Base-by-base conservation (phyloP, 2,329 filamentous ascomycete species). In the Sclerotinia spermophila region DNA sequence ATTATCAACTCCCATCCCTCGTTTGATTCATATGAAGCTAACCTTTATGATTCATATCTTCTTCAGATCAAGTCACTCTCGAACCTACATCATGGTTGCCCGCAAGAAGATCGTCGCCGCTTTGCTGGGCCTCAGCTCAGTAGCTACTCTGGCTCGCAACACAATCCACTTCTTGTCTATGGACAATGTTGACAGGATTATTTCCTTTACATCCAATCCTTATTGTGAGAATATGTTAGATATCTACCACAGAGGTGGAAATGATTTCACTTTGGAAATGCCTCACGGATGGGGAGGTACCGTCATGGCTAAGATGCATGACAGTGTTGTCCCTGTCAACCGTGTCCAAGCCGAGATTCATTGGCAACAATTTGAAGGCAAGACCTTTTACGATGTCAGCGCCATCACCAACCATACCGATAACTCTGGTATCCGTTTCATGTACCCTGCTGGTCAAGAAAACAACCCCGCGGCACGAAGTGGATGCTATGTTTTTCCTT, bases 61-160 rank as follows among this genome's bases (percentile, higher is more conserved):
- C 24, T 17, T 35, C 24, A 51, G 24, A 2, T 11, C 30, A 24
- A 51, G 1, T 19, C 21, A 3, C 30, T 48, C 21, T n/a, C 21
- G 0, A 48, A 33, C 30, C 13, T n/a, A 4, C 10, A 51, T 2
- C 44, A 64, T 64, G 61, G 30, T 15, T n/a, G 2, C 17, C 10
- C 0, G 7, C 1, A 11, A 13, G 2, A 17, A 11, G 2, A 0
- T 33, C 0, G 4, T 3, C 24, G 2, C 0, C 8, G 17, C 8
- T 7, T 2, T 3, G 13, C 0, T 17, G 5, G n/a, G n/a, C 42
- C 0, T 35, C 59, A 1, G 7, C 45, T 2, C 19, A 33, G 6
- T 21, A 27, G 17, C 4, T 15, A 24, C 27, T 33, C 0, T 35
- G n/a, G 30, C 48, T 5, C 21, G 11, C 42, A 64, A 70, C 38